Base-by-base conservation (phyloP, 164 flowering plant genomes). In the Magnolia officinalis region DNA sequence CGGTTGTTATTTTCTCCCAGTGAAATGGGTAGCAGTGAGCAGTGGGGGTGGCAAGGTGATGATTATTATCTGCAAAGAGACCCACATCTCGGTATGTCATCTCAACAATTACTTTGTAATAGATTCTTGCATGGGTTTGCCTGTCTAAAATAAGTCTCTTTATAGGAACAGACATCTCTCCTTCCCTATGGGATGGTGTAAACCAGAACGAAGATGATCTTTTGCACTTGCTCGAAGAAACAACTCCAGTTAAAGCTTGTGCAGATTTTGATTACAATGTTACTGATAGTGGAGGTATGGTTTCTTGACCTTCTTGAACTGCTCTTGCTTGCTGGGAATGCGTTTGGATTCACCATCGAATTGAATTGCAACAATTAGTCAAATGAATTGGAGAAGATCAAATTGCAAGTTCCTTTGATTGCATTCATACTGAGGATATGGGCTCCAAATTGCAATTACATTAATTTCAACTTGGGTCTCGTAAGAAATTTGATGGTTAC, bases 181-280 rank as follows among this genome's bases (percentile, higher is more conserved):
- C 78, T 58, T 76, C 70, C 72, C 55, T 81, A 10, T 89, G 90
- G 90, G 82, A 84, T 76, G 90, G 79, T 74, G 90, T 80, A 55
- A 70, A 76, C 72, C 81, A 84, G 66, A 85, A 86, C 79, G 85
- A 80, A 79, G 92, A 88, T 80, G 88, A 86, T 73, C 68, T 88
- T 5, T 88, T 90, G 51, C 87, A 82, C 78, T 84, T 91, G 87
- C 81, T 88, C 67, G 90, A 90, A 31, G 92, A 86, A 78, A 82
- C 91, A 19, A 93, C 98, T 55, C 98, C 98, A 6, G 78, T 88
- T 68, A 95, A 91, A 82, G 91, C 89, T 65, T 92, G 92, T 77
- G 90, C 89, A 61, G 97, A 89, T 84, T 81, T 90, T 75, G 79
- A 90, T 67, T 86, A 88, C 76, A 81, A 81, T 78, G 87, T 76